These are phyloP conservation scores for Amanita pseudoporphyria DNA, from an alignment of 768 basidiomycete genomes.

Conservation along the genomic window DNA sequence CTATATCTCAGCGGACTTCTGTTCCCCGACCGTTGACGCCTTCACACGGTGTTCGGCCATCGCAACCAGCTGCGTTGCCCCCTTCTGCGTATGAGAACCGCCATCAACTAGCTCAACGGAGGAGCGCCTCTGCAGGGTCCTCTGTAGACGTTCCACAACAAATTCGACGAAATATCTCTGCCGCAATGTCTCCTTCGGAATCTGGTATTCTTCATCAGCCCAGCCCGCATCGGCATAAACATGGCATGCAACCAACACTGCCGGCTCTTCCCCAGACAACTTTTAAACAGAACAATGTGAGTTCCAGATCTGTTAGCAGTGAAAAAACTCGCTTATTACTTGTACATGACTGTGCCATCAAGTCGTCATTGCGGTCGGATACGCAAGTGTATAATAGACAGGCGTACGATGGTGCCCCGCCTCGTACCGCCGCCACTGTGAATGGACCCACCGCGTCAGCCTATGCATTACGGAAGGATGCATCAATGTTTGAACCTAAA, in stretches of 20 bases:
- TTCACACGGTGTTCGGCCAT: background rate
- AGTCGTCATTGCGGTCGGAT: background rate
- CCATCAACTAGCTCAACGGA: background rate
- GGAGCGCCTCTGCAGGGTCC: background rate
- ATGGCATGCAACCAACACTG: background rate
- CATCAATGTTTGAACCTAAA: slow-evolving; percentile 1
- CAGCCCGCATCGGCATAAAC: background rate
- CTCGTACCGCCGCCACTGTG: background rate
- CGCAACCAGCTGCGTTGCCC: background rate
- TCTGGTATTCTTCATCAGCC: background rate
- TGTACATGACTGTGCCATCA: background rate
- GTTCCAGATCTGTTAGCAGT: background rate
- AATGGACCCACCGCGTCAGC: background rate
- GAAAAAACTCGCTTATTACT: background rate
- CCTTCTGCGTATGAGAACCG: slow-evolving; percentile 2
- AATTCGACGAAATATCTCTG: background rate
- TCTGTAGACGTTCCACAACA: background rate
- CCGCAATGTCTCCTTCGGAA: background rate
- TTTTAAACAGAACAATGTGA: background rate
- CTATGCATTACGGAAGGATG: slow-evolving; percentile 1
- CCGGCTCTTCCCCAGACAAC: background rate
- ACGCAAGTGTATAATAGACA: background rate
- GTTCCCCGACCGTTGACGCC: background rate
- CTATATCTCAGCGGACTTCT: slow-evolving; percentile 10
- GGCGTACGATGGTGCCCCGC: background rate